Evolutionary conservation across 495 filamentous ascomycete species (phyloP).

Genomic region (Aspergillus avenaceus): DNA sequence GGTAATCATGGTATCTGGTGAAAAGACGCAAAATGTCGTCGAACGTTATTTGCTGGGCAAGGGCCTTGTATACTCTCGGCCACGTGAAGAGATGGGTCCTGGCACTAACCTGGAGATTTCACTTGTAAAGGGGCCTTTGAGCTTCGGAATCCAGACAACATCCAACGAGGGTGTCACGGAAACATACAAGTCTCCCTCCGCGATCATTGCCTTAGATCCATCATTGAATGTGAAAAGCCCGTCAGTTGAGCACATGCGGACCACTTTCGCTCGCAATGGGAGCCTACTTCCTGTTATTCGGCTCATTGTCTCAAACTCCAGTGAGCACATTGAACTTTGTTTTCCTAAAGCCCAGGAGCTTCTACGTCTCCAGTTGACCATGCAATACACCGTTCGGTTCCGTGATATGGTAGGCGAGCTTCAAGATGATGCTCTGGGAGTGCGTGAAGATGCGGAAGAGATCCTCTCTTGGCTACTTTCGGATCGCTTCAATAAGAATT

Average conservation of each 20-base stretch:
- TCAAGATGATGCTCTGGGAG: conserved; percentile 39
- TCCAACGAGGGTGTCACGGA: conserved; percentile 33
- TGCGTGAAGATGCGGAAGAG: conserved; percentile 44
- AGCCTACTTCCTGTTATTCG: conserved; percentile 47
- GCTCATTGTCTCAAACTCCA: conserved; percentile 49
- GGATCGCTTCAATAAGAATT: conserved; percentile 31
- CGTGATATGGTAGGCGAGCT: conserved; percentile 45
- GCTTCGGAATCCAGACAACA: conserved; percentile 46
- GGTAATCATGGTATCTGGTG: conserved; percentile 39
- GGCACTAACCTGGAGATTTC: conserved; percentile 32
- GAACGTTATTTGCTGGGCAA: conserved; percentile 51
- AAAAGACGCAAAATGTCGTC: conserved; percentile 42
- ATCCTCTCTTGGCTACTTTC: conserved; percentile 32
- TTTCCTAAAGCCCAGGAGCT: conserved; percentile 37
- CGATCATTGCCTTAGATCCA: conserved; percentile 52
- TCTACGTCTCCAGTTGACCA: conserved; percentile 35
- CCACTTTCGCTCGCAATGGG: conserved; percentile 36
- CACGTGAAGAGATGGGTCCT: conserved; percentile 34
- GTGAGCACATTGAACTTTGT: conserved; percentile 54
- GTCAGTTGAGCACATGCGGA: conserved; percentile 39
- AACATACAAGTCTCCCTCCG: conserved; percentile 39
- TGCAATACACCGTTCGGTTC: conserved; percentile 36
- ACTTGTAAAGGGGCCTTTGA: conserved; percentile 32
- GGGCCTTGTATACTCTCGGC: conserved; percentile 38
- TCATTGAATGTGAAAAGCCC: conserved; percentile 39